Base-by-base conservation (phyloP, 495 filamentous ascomycete species). In the Lophiostoma macrostomum region DNA sequence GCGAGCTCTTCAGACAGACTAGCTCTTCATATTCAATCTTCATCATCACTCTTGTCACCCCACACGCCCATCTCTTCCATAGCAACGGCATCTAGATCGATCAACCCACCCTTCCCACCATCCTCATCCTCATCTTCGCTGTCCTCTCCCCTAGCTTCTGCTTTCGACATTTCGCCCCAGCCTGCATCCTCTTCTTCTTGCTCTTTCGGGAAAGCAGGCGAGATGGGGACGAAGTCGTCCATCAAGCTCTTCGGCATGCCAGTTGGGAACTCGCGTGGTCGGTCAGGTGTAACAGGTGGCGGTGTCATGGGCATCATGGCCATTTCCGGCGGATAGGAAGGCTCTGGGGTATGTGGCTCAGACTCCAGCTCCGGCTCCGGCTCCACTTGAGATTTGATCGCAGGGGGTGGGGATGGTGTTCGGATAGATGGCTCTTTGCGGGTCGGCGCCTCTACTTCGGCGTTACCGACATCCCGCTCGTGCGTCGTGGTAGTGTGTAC, bases 61-160 rank as follows among this genome's bases (percentile, higher is more conserved):
- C 55, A 58, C 45, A 58, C 55, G 1, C 55, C 55, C 55, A 44
- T 58, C 55, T 58, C 55, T 35, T 58, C 55, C 16, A 29, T 38
- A 16, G 55, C 55, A 35, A 58, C 55, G 6, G 11, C 41, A 42
- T 58, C 55, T 27, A 58, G 30, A 58, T 58, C 55, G 16, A 58
- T 29, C 30, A 58, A 30, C 14, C 48, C 55, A 13, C 16, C 48
- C 27, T 19, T 41, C 29, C 38, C 38, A 25, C 27, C 23, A 32
- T 24, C 25, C 16, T 39, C 54, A 29, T 18, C 37, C 27, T 32
- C 43, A 7, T 34, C 38, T 5, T 29, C 31, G 23, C 22, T 31
- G n/a, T 40, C 36, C 13, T 10, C 47, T 30, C 32, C 39, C 48
- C 8, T 46, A 11, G 47, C 55, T 23, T 58, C 55, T 20, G 52